phyloP scores from a whole-genome alignment of 75 land plant genomes.

The Cunninghamia lanceolata region DNA sequence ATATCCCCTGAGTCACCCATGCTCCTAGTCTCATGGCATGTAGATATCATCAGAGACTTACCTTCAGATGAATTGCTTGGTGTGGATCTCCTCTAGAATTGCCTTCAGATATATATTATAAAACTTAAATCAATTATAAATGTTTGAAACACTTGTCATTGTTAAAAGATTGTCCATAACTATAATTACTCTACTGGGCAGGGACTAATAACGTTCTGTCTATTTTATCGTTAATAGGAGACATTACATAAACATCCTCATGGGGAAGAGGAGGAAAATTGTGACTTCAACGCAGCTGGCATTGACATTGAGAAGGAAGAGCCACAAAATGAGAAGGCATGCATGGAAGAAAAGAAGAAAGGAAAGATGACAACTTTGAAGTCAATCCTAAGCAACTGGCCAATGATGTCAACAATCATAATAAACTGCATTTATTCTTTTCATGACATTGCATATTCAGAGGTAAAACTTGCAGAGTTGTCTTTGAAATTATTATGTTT shows the following conservation, averaged over 20 bases:
- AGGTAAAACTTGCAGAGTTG: conserved; percentile 33
- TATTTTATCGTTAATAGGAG: conserved; percentile 35
- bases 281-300: background rate
- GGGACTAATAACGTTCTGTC: too few relatives aligned
- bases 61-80: too few relatives aligned
- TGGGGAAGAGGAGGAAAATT: background rate
- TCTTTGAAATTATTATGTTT: background rate
- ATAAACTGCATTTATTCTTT: conserved; percentile 56
- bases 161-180: too few relatives aligned
- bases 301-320: background rate
- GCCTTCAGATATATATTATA: too few relatives aligned
- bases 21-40: too few relatives aligned
- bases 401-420: conserved; percentile 63
- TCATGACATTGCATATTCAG: conserved; percentile 74
- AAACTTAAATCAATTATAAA: too few relatives aligned
- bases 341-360: background rate
- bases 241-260: conserved; percentile 54
- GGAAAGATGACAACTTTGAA: conserved; percentile 4
- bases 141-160: too few relatives aligned
- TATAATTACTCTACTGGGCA: too few relatives aligned
- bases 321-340: background rate
- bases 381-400: conserved; percentile 64
- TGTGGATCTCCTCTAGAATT: too few relatives aligned
- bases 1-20: too few relatives aligned
- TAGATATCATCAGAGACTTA: too few relatives aligned